Evolutionary conservation across 1,139 yeast species (phyloP).

Genomic region (Hansenula lynferdii): DNA sequence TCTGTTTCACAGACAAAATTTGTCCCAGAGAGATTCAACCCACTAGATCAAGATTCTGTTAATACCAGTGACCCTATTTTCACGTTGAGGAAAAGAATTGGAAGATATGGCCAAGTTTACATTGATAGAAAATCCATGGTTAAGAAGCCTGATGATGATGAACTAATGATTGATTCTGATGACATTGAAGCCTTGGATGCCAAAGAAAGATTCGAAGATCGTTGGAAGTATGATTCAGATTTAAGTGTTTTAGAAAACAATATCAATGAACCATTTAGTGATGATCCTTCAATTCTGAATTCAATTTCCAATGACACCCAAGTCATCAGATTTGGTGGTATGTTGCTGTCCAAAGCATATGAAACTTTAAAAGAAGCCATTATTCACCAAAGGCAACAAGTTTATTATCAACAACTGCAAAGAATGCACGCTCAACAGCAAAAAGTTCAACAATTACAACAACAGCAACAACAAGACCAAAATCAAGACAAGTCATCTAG

Average conservation of each 20-base stretch:
- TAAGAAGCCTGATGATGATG: slow-evolving; percentile 31
- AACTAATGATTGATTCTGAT: slow-evolving; percentile 20
- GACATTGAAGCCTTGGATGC: slow-evolving; percentile 35
- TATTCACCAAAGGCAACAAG: slow-evolving; percentile 46
- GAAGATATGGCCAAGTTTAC: slow-evolving; percentile 66
- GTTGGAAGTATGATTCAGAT: slow-evolving; percentile 77
- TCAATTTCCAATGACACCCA: slow-evolving; percentile 86
- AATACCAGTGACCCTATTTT: slow-evolving; percentile 47
- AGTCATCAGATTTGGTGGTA: slow-evolving; percentile 84
- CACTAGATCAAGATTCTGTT: slow-evolving; percentile 18
- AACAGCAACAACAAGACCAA: slow-evolving; percentile 13
- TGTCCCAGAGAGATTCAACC: slow-evolving; percentile 41
- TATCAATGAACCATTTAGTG: slow-evolving; percentile 50
- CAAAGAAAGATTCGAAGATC: slow-evolving; percentile 53
- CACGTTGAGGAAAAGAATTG: slow-evolving; percentile 70
- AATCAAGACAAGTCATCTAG: slow-evolving; percentile 5
- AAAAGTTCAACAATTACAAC: slow-evolving; percentile 22
- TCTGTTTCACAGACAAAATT: slow-evolving; percentile 5
- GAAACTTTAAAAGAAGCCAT: slow-evolving; percentile 53
- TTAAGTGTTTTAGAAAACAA: slow-evolving; percentile 30
- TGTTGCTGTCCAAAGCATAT: slow-evolving; percentile 83
- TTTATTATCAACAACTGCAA: slow-evolving; percentile 39
- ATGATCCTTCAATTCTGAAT: slow-evolving; percentile 65
- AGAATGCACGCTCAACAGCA: slow-evolving; percentile 32
- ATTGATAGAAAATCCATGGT: slow-evolving; percentile 62